Percentiles rank a stretch among this genome's conserved stretches.
These are phyloP conservation scores for Mallotus japonicus DNA, from an alignment of 441 rosid species.

Conservation along the genomic window DNA sequence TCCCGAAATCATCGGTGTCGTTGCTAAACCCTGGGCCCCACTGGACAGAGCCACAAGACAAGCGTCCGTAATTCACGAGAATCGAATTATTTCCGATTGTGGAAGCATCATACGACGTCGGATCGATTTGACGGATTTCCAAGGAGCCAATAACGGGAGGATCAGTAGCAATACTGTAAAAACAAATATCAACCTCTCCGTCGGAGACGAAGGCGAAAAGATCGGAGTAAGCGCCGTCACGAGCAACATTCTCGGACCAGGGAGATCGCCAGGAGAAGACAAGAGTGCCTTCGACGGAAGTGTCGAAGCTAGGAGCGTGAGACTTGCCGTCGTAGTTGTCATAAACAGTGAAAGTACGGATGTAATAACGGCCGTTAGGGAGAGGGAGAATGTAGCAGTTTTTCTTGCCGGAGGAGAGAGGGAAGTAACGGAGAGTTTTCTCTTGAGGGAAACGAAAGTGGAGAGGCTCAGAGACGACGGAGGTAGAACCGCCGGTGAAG, in stretches of 20 bases:
- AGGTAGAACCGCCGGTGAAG: constrained; percentile 71
- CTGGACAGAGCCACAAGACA: constrained; percentile 66
- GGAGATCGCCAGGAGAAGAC: constrained; percentile 96
- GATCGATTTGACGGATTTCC: constrained; percentile 70
- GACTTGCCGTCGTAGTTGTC: constrained; percentile 90
- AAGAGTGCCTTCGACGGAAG: constrained; percentile 81
- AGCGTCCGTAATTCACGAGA: constrained; percentile 81
- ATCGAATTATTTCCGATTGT: constrained; percentile 43
- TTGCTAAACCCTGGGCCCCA: constrained; percentile 96
- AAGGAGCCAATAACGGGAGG: constrained; percentile 83
- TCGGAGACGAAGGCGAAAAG: constrained; percentile 71
- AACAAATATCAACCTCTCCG: constrained; percentile 78
- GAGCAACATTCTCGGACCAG: constrained; percentile 61
- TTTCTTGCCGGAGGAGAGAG: constrained; percentile 87
- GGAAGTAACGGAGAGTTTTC: constrained; percentile 83
- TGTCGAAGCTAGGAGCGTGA: constrained; percentile 82
- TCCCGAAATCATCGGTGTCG: constrained; percentile 72
- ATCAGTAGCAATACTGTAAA: constrained; percentile 94
- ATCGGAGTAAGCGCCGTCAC: constrained; percentile 90
- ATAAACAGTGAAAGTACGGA: constrained; percentile 90
- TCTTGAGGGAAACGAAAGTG: constrained; percentile 63
- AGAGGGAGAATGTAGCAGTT: constrained; percentile 88
- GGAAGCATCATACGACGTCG: constrained; percentile 52
- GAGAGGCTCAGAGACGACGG: constrained; percentile 87
- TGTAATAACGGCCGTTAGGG: constrained; percentile 76